Evolutionary conservation across 331 rosid genomes (phyloP), one percentile per base, ranked within the genome.

Genomic region (Rhamnella rubrinervis): DNA sequence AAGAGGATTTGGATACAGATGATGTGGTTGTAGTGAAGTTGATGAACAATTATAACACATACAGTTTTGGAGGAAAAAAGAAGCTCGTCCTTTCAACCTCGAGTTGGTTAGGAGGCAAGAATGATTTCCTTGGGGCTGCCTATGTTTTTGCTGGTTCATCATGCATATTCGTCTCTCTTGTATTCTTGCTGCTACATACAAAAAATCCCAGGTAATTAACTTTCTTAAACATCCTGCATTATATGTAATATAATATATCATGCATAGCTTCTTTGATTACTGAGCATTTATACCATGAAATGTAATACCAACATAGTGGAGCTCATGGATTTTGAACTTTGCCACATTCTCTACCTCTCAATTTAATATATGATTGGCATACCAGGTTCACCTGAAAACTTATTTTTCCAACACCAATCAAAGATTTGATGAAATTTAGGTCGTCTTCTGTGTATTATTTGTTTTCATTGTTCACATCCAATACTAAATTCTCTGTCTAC

Each of bases 81-180:
- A 91, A 80, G 85, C 86, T 93, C 56, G 88, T 91, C 73, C 83
- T 93, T 61, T 85, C 98, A 71, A 90, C 98, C 71, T 78, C 97
- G 75, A 82, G 84, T 82, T 91, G 92, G 95, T 65, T 93, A 63
- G 98, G 98, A 67, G 98, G 98, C 73, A 93, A 85, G 82, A 93
- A 91, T 28, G 88, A 93, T 86, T 93, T 93, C 83, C 92, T 87
- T 41, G 98, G 98, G 70, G 61, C 85, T 26, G 86, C 97, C 77
- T 91, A 77, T 81, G 73, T 89, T 59, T 77, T 85, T 79, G 87
- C 91, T 64, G 98, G 98, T 37, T 72, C 82, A 38, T 81, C 79
- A 51, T 87, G 87, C 70, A 68, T 93, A 77, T 44, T 93, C 60
- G 76, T 84, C 65, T 81, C 92, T 68, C 50, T 88, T 59, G 61